Base-by-base conservation (phyloP, 2,329 filamentous ascomycete genomes). In the Metarhizium robertsii region DNA sequence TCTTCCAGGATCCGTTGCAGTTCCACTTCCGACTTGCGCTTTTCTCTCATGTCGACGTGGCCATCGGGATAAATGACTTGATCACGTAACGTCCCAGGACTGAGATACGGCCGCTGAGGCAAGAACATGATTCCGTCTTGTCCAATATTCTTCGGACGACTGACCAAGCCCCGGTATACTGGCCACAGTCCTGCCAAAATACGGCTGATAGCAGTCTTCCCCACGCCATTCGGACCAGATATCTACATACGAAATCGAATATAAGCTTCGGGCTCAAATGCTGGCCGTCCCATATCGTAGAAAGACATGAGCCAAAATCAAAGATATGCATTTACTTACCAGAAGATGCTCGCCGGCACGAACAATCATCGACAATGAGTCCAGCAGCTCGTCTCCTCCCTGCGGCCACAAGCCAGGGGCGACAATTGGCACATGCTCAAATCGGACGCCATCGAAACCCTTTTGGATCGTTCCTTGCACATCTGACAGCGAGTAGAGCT, bases 1-100 rank as follows among this genome's bases (percentile, higher is more conserved):
- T 89, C 87, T 55, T 96, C 89, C 3, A 99, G 79, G 2, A 95
- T 83, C 30, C 78, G 78, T 66, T 86, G 83, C 20, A 99, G 79
- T 61, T 95, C 88, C 36, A 83, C 77, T 67, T 99, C 94, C 2
- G 81, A 83, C 63, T 86, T 85, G 16, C 87, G 84, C 59, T 87
- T 86, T 57, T 89, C 85, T 34, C 84, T 86, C 94, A 99, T 97
- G 65, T 99, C 94, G 46, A 92, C 76, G 67, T 95, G 92, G 6
- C 90, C 92, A 64, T 99, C 91, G 0, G 94, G 94, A 64, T 99
- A 99, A 67, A 97, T 96, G 65, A 99, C 90, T 73, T 99, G 95
- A 65, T 99, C 95, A 30, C 94, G 87, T 10, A 97, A 78, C 1
- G 94, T 97, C 40, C 94, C 94, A 25, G 92, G 88, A 68, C 86